A percentile compares a stretch with the other conserved stretches of the same genome.
phyloP scores from a whole-genome alignment of 306 rosid species.

The Cicer yamashitae region DNA sequence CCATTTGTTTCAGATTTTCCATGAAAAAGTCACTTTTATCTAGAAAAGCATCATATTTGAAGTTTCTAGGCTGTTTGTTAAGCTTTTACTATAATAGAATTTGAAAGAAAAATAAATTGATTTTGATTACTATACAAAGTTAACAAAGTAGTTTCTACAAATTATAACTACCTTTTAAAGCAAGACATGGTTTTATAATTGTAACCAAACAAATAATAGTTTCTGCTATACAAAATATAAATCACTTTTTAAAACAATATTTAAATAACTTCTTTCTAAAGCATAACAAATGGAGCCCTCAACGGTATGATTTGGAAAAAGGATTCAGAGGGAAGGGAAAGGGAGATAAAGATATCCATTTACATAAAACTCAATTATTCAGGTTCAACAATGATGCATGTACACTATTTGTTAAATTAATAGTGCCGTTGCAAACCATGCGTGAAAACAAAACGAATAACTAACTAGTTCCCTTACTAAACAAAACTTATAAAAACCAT shows the following conservation, averaged over 20 bases:
- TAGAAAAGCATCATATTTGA: background rate
- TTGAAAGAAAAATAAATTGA: background rate
- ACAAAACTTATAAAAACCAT: too few species aligned
- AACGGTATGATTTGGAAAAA: background rate
- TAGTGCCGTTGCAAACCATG: too few species aligned
- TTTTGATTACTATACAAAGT: background rate
- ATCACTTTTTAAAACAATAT: background rate
- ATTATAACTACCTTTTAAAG: background rate
- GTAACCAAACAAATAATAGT: background rate
- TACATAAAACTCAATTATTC: constrained; percentile 3
- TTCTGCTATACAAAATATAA: constrained; percentile 5
- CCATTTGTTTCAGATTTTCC: background rate
- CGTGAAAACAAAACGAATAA: too few species aligned
- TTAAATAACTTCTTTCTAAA: background rate
- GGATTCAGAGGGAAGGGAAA: background rate
- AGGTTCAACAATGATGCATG: background rate
- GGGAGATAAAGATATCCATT: background rate
- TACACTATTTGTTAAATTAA: background rate
- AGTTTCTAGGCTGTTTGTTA: background rate
- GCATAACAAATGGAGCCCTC: background rate
- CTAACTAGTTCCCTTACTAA: too few species aligned
- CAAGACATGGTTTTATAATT: background rate
- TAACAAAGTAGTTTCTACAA: background rate
- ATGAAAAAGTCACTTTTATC: background rate
- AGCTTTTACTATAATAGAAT: background rate